Conservation (phyloP, 352 stramenopile genomes). For the Globisporangium paddicum region DNA sequence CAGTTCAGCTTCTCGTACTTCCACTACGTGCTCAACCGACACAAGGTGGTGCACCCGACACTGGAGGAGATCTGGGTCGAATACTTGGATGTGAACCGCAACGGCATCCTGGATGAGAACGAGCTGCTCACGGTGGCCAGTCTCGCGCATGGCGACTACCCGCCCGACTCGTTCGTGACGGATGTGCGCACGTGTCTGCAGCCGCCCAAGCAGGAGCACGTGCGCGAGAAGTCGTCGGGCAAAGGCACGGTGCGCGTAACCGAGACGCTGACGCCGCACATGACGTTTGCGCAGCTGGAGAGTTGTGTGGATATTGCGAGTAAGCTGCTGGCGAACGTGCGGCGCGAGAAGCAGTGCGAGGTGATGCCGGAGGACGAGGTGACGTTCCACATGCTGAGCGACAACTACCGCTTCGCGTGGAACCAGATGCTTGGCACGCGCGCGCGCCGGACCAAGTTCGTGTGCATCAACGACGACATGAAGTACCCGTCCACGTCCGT, state of each 20-base stretch:
- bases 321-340: constrained; percentile 61
- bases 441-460: constrained; percentile 91
- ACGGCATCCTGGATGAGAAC: constrained; percentile 88
- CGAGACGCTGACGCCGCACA: constrained; percentile 72
- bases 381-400: constrained; percentile 94
- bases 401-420: constrained; percentile 88
- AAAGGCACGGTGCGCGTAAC: constrained; percentile 57
- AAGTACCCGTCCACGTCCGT: constrained; percentile 78
- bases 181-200: constrained; percentile 66
- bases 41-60: constrained; percentile 70
- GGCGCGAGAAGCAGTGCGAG: constrained; percentile 52
- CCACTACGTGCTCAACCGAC: constrained; percentile 90
- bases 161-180: constrained; percentile 58
- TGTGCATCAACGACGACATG: constrained; percentile 97
- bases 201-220: constrained; percentile 67
- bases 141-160: constrained; percentile 69
- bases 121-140: constrained; percentile 88
- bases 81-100: constrained; percentile 89
- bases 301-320: constrained; percentile 41
- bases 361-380: constrained; percentile 84
- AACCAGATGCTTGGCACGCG: constrained; percentile 92
- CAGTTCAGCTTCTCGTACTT: constrained; percentile 96
- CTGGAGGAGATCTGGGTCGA: constrained; percentile 78
- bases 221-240: constrained; percentile 51
- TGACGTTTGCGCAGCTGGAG: constrained; percentile 59